A percentile compares a stretch with the other conserved stretches of the same genome.
Evolutionary conservation across 306 rosid species (phyloP).

Genomic region (Parietaria judaica): DNA sequence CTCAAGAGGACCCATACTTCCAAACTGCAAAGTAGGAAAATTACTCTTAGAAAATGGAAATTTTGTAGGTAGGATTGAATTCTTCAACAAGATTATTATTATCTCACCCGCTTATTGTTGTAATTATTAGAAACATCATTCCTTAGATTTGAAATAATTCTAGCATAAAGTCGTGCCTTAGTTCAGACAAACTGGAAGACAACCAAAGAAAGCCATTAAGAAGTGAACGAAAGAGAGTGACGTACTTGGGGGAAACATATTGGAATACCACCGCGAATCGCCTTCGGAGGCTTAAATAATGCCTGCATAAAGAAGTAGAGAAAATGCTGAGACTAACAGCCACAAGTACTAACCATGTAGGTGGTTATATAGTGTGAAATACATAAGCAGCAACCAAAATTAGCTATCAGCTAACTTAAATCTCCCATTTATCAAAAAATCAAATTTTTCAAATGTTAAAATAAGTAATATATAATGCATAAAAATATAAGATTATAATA

Average conservation of each 20-base stretch:
- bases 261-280: slow-evolving; percentile 98
- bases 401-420: too few species aligned
- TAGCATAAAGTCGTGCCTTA: too few species aligned
- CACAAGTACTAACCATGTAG: too few species aligned
- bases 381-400: background rate
- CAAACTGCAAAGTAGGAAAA: slow-evolving; percentile 50
- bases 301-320: slow-evolving; percentile 54
- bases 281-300: slow-evolving; percentile 65
- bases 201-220: slow-evolving; percentile 20
- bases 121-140: too few species aligned
- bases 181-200: slow-evolving; percentile 5
- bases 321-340: background rate
- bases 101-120: background rate
- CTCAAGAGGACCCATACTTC: slow-evolving; percentile 57
- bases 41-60: too few species aligned
- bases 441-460: too few species aligned
- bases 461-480: too few species aligned
- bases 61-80: too few species aligned
- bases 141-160: too few species aligned
- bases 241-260: slow-evolving; percentile 95
- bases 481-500: too few species aligned
- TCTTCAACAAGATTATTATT: slow-evolving; percentile 23
- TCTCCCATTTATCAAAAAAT: too few species aligned
- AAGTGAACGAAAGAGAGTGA: slow-evolving; percentile 18
- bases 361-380: background rate